Base-by-base conservation (phyloP, 139 green algal species). In the Zygnema cylindricum region DNA sequence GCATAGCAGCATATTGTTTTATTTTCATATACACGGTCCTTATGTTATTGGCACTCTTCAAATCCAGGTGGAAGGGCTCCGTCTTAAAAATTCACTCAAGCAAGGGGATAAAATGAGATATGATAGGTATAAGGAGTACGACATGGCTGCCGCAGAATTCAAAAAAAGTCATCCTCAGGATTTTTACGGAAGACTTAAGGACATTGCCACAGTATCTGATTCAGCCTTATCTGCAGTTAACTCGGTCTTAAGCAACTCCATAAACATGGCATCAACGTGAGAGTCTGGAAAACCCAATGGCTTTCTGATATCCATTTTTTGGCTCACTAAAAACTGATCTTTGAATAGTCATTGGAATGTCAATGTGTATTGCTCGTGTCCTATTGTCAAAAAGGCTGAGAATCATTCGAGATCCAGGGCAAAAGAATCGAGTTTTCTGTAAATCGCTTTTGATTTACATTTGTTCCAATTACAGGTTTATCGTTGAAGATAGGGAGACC, bases 251-350 rank as follows among this genome's bases (percentile, higher is more conserved):
- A 69, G 41, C 1, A 49, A 69, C 3, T 83, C 76, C 76, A 69
- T n/a, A 32, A 83, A 83, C 32, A 49, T 83, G 41, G 76, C 76
- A 23, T 33, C 76, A 32, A 83, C 32, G 76, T 83, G 21, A 83
- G 76, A n/a, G n/a, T 78, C 69, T 38, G 40, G 2, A 36, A 55
- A 38, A 11, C 41, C 0, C 0, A n/a, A n/a, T n/a, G n/a, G n/a
- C n/a, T n/a, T n/a, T n/a, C n/a, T n/a, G n/a, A n/a, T n/a, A n/a
- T n/a, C n/a, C n/a, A n/a, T n/a, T n/a, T n/a, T n/a, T n/a, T n/a
- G n/a, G n/a, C n/a, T n/a, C n/a, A n/a, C n/a, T n/a, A n/a, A n/a
- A n/a, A n/a, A n/a, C n/a, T n/a, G n/a, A n/a, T n/a, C n/a, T n/a
- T n/a, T n/a, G n/a, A n/a, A n/a, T n/a, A n/a, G n/a, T n/a, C n/a